Conservation (phyloP, 2,329 filamentous ascomycete species). For the Cladophialophora bantiana region DNA sequence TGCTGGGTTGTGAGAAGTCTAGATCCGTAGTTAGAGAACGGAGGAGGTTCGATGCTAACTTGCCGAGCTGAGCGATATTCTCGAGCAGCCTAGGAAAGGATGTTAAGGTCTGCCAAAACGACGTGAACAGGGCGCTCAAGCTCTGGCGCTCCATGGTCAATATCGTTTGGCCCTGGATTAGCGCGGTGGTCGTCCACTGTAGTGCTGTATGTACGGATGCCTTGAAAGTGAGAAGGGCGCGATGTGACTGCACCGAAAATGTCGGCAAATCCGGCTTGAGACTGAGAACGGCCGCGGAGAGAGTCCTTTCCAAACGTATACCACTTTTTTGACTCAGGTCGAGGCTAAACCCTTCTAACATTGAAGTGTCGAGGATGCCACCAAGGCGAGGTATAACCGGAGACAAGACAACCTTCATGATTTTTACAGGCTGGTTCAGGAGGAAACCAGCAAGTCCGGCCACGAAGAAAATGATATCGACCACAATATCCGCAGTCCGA, state of each 20-base stretch:
- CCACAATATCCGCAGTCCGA: slow-evolving; percentile 75
- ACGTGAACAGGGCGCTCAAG: not conserved
- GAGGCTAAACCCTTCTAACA: slow-evolving; percentile 33
- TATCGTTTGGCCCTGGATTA: slow-evolving; percentile 46
- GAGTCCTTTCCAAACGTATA: slow-evolving; percentile 36
- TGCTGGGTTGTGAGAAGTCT: slow-evolving; percentile 2
- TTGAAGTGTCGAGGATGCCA: slow-evolving; percentile 27
- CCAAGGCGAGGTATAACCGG: slow-evolving; percentile 34
- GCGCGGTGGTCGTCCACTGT: not conserved
- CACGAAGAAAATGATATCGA: slow-evolving; percentile 63
- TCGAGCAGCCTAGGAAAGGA: slow-evolving; percentile 3
- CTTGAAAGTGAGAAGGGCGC: slow-evolving; percentile 55
- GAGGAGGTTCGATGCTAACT: not conserved
- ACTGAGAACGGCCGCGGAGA: slow-evolving; percentile 32
- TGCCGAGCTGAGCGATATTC: slow-evolving; percentile 10
- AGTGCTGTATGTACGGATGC: slow-evolving; percentile 48
- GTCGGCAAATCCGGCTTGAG: slow-evolving; percentile 70
- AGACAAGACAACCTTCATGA: slow-evolving; percentile 41
- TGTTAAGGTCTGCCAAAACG: slow-evolving; percentile 2
- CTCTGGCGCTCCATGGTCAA: slow-evolving; percentile 6
- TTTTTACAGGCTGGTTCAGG: slow-evolving; percentile 49
- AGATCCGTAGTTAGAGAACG: slow-evolving; percentile 20
- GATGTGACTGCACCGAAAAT: slow-evolving; percentile 78
- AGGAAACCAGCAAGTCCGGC: slow-evolving; percentile 56
- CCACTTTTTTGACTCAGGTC: slow-evolving; percentile 38